These are phyloP conservation scores for Azolla pinnata DNA, from an alignment of 75 land plant species.

Conservation along the genomic window DNA sequence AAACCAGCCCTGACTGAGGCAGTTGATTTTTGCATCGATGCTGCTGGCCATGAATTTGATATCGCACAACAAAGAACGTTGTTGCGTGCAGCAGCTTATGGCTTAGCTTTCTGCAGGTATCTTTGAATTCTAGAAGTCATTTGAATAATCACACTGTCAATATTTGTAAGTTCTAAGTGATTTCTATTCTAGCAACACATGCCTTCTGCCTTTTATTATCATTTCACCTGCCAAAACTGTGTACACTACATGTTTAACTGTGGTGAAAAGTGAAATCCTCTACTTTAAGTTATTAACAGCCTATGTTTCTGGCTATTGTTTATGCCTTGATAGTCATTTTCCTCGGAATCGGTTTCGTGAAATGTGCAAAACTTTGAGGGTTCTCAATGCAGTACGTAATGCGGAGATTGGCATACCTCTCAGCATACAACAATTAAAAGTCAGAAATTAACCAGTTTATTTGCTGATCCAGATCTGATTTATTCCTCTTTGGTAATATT, in stretches of 20 bases:
- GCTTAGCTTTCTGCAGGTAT: slow-evolving; percentile 95
- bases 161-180: no score
- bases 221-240: neutral
- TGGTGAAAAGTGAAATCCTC: no score
- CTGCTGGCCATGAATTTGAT: slow-evolving; percentile 98
- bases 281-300: neutral
- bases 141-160: no score
- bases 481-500: no score
- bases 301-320: neutral
- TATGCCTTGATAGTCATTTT: slow-evolving; percentile 62
- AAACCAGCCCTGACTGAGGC: slow-evolving; percentile 64
- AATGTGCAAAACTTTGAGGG: slow-evolving; percentile 81
- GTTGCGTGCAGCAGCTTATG: slow-evolving; percentile 94
- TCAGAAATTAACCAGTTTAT: no score
- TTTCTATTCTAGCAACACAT: no score
- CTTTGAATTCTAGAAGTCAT: no score
- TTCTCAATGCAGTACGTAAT: slow-evolving; percentile 86
- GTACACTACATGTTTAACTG: no score
- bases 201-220: no score
- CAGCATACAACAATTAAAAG: slow-evolving; percentile 84
- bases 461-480: no score
- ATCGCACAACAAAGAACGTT: slow-evolving; percentile 66
- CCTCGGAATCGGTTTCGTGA: slow-evolving; percentile 67
- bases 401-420: slow-evolving; percentile 90
- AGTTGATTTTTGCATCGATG: slow-evolving; percentile 89